Percentiles rank a stretch among this genome's conserved stretches.
Conservation (phyloP, 2,329 filamentous ascomycete genomes). For the Myriosclerotinia curreyana region DNA sequence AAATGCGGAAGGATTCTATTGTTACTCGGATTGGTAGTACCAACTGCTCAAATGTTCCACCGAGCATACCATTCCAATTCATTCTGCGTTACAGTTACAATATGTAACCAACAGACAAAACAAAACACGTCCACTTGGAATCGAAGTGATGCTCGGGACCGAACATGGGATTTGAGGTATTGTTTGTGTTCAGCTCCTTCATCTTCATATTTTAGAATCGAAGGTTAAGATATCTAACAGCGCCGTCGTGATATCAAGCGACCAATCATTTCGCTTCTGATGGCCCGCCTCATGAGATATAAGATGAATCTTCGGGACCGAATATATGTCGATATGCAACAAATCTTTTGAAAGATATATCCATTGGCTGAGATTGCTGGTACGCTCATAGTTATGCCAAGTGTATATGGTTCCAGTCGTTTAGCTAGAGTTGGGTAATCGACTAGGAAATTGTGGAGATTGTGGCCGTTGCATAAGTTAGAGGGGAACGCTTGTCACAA, state of each 20-base stretch:
- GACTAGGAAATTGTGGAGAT: background rate
- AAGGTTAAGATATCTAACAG: background rate
- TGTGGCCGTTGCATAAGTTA: background rate
- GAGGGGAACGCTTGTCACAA: background rate
- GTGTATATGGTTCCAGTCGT: background rate
- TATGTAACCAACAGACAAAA: conserved; percentile 2
- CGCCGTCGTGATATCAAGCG: background rate
- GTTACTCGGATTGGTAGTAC: background rate
- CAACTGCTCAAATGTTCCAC: background rate
- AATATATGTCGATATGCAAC: conserved; percentile 17
- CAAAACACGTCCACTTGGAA: background rate
- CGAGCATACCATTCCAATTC: background rate
- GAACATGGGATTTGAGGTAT: background rate
- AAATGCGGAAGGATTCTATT: background rate
- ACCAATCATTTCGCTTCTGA: conserved; percentile 8
- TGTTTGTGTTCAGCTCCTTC: background rate
- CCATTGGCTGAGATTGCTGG: background rate
- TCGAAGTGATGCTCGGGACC: background rate
- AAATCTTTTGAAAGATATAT: background rate
- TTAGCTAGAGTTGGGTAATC: background rate
- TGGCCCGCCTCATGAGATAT: background rate
- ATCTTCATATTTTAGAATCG: background rate
- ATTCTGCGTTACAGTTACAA: background rate
- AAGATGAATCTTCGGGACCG: conserved; percentile 8
- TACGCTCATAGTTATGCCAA: background rate